These are phyloP conservation scores for Persicaria maculosa DNA, from an alignment of 148 eudicot species.

Conservation along the genomic window DNA sequence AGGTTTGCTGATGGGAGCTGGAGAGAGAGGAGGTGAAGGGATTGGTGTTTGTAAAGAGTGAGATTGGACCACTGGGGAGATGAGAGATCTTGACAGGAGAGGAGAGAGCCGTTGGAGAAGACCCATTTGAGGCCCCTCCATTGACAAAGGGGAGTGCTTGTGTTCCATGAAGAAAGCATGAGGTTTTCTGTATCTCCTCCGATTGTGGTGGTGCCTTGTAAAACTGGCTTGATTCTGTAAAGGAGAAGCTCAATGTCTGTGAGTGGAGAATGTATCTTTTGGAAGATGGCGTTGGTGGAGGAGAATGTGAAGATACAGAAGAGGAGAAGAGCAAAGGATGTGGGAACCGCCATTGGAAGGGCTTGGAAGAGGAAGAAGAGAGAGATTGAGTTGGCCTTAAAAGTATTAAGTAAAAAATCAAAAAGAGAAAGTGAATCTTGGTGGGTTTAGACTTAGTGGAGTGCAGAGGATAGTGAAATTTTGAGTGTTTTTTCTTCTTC, in stretches of 20 bases:
- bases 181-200: constrained; percentile 30
- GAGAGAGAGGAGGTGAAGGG: constrained; percentile 52
- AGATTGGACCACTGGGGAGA: constrained; percentile 61
- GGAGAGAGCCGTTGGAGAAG: constrained; percentile 32
- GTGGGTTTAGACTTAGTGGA: background rate
- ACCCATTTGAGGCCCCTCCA: constrained; percentile 90
- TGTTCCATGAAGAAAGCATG: constrained; percentile 65
- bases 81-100: constrained; percentile 42
- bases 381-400: constrained; percentile 4
- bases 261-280: constrained; percentile 42
- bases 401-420: background rate
- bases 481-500: background rate
- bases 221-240: constrained; percentile 52
- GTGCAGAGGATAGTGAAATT: background rate
- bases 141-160: constrained; percentile 67
- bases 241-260: constrained; percentile 56
- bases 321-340: background rate
- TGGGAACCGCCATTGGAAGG: constrained; percentile 10
- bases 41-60: constrained; percentile 41
- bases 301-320: background rate
- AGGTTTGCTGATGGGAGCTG: constrained; percentile 83
- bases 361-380: background rate
- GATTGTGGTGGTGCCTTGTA: constrained; percentile 38
- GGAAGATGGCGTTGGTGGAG: background rate
- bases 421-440: background rate